These are phyloP conservation scores for Aphanomyces cochlioides DNA, from an alignment of 352 stramenopile species.

Conservation along the genomic window DNA sequence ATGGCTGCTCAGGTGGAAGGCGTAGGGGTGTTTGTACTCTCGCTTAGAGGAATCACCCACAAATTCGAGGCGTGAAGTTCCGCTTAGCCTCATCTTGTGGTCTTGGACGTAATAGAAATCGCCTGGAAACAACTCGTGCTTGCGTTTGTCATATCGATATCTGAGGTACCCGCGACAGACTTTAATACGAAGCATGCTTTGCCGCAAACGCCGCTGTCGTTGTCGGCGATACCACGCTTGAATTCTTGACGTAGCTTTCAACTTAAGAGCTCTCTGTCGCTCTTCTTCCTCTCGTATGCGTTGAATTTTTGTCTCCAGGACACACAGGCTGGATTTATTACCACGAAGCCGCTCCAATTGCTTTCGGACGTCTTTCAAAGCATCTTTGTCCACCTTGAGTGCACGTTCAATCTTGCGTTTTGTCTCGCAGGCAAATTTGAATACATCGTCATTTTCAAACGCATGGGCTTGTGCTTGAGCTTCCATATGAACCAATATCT, in stretches of 20 bases:
- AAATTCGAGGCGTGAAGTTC: neutral
- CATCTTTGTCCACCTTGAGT: neutral
- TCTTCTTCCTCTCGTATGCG: neutral
- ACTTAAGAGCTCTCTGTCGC: neutral
- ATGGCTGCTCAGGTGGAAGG: neutral
- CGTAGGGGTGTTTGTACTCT: constrained; percentile 1
- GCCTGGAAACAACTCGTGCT: constrained; percentile 6
- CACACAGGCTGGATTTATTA: neutral
- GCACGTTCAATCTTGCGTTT: constrained; percentile 22
- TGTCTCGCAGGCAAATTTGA: constrained; percentile 21
- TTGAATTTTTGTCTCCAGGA: neutral
- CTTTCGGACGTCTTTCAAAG: neutral
- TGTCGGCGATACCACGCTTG: constrained; percentile 5
- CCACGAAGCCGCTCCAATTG: neutral
- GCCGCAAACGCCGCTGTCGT: neutral
- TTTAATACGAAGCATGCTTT: neutral
- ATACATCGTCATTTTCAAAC: constrained; percentile 23
- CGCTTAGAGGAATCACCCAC: neutral
- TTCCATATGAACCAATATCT: constrained; percentile 26
- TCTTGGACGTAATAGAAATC: constrained; percentile 11
- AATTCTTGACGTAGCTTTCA: neutral
- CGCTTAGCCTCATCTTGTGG: neutral
- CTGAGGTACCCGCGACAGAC: constrained; percentile 20
- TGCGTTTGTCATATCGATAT: constrained; percentile 11
- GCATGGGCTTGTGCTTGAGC: constrained; percentile 29